Base-by-base conservation (phyloP, 2,329 filamentous ascomycete genomes). In the Aspergillus amoenus region DNA sequence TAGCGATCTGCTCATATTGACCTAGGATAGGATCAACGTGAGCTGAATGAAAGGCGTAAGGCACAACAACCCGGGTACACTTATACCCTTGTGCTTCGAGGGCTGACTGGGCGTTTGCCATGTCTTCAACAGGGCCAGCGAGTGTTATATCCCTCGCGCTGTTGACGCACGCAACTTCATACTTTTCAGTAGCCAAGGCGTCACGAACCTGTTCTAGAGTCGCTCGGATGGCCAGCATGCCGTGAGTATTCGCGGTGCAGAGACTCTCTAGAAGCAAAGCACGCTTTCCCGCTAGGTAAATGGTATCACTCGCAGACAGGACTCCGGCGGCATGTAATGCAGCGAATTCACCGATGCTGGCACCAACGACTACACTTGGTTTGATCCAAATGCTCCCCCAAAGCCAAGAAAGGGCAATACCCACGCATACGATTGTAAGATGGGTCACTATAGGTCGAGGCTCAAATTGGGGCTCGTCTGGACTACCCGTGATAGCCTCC, bases 11-110 rank as follows among this genome's bases (percentile, higher is more conserved):
- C 21, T 73, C 69, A 39, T 79, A 75, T 3, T 71, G 68, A 3
- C 74, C 70, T 3, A 81, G 67, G 5, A 81, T 77, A 3, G 76
- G 71, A 8, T 80, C 76, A 21, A 78, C 72, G 57, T 79, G 76
- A 8, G 72, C 69, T n/a, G 76, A 78, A 56, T 79, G 77, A 69
- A 79, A 79, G 5, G 77, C 77, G 52, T 74, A 78, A 8, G 76
- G 75, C 2, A 78, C 67, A 59, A 72, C 72, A 17, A 79, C 61
- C 55, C 71, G 73, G 5, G 71, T 75, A 34, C 68, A 70, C 48
- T 76, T 76, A 41, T 21, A 76, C 67, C 6, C 73, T 69, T 52
- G 70, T 65, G 47, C 70, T 67, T 15, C 67, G 34, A 77, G 64
- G 22, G 68, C 70, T 21, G 71, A n/a, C 21, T 44, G 24, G 3